phyloP scores from a whole-genome alignment of 1,139 yeast species.

The Diutina scorzettiae region DNA sequence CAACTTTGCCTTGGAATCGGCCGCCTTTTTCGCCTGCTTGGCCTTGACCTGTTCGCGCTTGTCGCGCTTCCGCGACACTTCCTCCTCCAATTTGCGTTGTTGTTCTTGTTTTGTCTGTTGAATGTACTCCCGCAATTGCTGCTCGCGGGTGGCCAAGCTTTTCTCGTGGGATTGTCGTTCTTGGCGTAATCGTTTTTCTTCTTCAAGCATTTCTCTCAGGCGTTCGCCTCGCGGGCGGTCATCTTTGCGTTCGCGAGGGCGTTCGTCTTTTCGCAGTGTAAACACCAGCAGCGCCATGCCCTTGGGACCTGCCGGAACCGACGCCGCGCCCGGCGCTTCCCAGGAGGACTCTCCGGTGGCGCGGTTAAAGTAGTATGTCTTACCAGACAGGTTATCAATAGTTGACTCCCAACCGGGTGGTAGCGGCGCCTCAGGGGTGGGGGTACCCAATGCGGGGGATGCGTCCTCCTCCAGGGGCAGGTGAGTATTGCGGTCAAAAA shows the following conservation, averaged over 20 bases:
- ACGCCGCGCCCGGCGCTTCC: constrained; percentile 37
- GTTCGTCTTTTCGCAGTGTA: constrained; percentile 6
- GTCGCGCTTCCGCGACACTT: background rate
- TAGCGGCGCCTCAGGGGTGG: constrained; percentile 14
- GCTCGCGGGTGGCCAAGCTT: background rate
- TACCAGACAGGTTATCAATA: constrained; percentile 25
- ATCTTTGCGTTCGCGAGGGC: constrained; percentile 9
- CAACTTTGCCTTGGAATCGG: background rate
- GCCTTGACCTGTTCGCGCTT: background rate
- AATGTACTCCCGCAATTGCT: background rate
- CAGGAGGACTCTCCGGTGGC: constrained; percentile 38
- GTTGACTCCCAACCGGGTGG: constrained; percentile 48
- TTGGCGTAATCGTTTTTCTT: constrained; percentile 21
- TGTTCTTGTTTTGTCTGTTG: background rate
- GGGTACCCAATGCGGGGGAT: constrained; percentile 4
- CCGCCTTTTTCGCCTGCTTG: background rate
- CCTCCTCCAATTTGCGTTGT: background rate
- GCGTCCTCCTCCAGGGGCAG: constrained; percentile 6
- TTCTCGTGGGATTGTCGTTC: background rate
- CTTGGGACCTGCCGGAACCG: constrained; percentile 18
- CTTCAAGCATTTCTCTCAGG: constrained; percentile 19
- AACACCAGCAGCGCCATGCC: constrained; percentile 5
- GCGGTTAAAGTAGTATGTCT: constrained; percentile 43
- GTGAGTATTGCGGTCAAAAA: constrained; percentile 18
- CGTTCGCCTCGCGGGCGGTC: too few relatives aligned